phyloP scores from a whole-genome alignment of 1,284 basidiomycete genomes.

The Cystobasidium slooffiae region DNA sequence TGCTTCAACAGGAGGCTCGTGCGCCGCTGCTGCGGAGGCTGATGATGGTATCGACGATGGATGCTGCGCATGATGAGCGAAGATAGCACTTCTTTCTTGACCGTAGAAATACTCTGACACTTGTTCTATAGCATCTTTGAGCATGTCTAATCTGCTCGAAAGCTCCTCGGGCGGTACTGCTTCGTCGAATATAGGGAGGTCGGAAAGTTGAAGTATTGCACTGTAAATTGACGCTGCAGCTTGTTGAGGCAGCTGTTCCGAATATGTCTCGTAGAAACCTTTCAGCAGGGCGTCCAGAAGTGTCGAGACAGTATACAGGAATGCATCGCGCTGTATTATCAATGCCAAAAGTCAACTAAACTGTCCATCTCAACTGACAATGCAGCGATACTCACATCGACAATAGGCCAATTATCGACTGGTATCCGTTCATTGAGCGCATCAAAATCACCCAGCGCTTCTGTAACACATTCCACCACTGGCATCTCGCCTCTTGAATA shows the following conservation, averaged over 20 bases:
- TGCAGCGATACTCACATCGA: conserved; percentile 68
- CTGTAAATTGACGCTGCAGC: conserved; percentile 9
- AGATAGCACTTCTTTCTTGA: conserved; percentile 46
- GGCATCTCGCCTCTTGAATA: conserved; percentile 91
- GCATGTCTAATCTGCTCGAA: conserved; percentile 54
- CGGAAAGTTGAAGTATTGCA: conserved; percentile 46
- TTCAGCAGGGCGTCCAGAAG: conserved; percentile 88
- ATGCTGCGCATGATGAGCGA: conserved; percentile 49
- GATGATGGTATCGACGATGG: conserved; percentile 64
- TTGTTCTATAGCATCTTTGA: conserved; percentile 64
- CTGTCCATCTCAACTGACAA: conserved; percentile 13
- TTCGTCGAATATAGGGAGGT: conserved; percentile 51
- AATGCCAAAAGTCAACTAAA: conserved; percentile 57
- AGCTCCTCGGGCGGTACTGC: conserved; percentile 52
- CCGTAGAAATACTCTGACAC: conserved; percentile 69
- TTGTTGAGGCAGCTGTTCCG: conserved; percentile 16
- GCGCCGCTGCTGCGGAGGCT: conserved; percentile 59
- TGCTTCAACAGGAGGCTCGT: conserved; percentile 70
- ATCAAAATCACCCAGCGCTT: conserved; percentile 75
- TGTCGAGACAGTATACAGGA: conserved; percentile 7
- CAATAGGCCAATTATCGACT: conserved; percentile 69
- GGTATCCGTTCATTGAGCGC: conserved; percentile 70
- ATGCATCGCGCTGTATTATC: neutral
- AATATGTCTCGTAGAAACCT: conserved; percentile 69
- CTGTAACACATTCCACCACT: conserved; percentile 82